Percentiles rank a stretch among this genome's conserved stretches.
These are phyloP conservation scores for Solanum corneliomulleri DNA, from an alignment of 257 asterid genomes.

Conservation along the genomic window DNA sequence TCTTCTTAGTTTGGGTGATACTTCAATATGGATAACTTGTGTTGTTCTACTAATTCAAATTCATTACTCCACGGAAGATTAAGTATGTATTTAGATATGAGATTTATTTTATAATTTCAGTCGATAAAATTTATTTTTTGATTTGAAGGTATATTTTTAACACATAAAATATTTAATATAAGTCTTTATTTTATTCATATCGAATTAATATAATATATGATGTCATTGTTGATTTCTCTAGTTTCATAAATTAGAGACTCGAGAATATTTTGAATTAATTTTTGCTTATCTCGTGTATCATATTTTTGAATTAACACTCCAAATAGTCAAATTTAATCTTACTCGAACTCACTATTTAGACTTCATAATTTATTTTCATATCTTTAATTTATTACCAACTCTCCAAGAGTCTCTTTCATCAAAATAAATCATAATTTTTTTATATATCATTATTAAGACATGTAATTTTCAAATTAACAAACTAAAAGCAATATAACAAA, in stretches of 20 bases:
- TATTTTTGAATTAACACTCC: neutral
- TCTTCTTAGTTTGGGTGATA: neutral
- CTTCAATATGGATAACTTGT: neutral
- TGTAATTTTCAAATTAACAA: neutral
- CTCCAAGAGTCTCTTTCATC: accelerated
- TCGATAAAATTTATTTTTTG: accelerated
- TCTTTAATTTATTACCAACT: too few species aligned
- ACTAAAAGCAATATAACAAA: neutral
- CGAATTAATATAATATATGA: too few species aligned
- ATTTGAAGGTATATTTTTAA: neutral
- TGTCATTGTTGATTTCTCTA: neutral
- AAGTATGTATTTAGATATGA: too few species aligned
- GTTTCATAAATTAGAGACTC: too few species aligned
- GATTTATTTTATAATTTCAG: too few species aligned
- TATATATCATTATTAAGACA: too few species aligned
- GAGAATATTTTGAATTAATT: too few species aligned
- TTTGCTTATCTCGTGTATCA: too few species aligned
- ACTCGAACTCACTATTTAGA: neutral
- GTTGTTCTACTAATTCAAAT: too few species aligned
- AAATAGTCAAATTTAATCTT: neutral
- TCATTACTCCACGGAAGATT: accelerated
- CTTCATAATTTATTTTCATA: too few species aligned
- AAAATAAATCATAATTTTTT: too few species aligned
- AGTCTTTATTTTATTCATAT: too few species aligned
- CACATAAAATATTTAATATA: accelerated